A percentile compares a stretch with the other conserved stretches of the same genome.
Evolutionary conservation across 1,284 basidiomycete genomes (phyloP).

Genomic region (Golubevia pallescens): DNA sequence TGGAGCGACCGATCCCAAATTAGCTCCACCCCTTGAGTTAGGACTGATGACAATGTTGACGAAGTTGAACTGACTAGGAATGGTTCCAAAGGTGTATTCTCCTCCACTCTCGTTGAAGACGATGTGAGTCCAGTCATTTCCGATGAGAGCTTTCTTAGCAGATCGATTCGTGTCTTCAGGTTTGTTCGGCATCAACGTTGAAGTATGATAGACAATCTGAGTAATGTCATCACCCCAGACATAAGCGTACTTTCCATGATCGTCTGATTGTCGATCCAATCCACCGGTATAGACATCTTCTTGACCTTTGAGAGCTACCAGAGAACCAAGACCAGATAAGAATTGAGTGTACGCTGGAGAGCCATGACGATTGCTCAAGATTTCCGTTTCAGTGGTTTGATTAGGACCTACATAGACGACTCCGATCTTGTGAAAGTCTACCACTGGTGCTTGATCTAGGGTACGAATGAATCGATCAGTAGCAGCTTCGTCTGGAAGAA

Average conservation of each 20-base stretch:
- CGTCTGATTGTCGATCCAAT: conserved; percentile 50
- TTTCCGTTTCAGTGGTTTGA: conserved; percentile 49
- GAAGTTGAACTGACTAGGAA: conserved; percentile 92
- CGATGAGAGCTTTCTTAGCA: conserved; percentile 58
- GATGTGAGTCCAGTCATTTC: conserved; percentile 67
- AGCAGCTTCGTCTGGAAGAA: conserved; percentile 45
- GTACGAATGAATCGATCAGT: conserved; percentile 51
- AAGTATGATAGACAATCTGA: conserved; percentile 92
- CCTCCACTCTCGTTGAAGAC: conserved; percentile 83
- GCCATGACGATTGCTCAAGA: conserved; percentile 54
- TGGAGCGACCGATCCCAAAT: conserved; percentile 47
- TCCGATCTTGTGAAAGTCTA: conserved; percentile 64
- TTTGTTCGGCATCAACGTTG: conserved; percentile 87
- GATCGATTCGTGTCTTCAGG: conserved; percentile 33
- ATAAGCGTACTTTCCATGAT: conserved; percentile 69
- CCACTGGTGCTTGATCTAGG: conserved; percentile 57
- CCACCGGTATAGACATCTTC: conserved; percentile 61
- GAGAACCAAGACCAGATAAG: conserved; percentile 48
- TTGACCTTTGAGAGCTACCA: conserved; percentile 51
- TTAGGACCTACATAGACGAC: conserved; percentile 55
- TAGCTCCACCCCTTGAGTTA: conserved; percentile 40
- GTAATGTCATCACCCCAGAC: conserved; percentile 99
- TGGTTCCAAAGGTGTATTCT: conserved; percentile 84
- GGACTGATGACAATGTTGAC: conserved; percentile 86
- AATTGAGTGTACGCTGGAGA: conserved; percentile 57